Evolutionary conservation across 108 stramenopile species (phyloP).

Genomic region (Nitzschia putrida): DNA sequence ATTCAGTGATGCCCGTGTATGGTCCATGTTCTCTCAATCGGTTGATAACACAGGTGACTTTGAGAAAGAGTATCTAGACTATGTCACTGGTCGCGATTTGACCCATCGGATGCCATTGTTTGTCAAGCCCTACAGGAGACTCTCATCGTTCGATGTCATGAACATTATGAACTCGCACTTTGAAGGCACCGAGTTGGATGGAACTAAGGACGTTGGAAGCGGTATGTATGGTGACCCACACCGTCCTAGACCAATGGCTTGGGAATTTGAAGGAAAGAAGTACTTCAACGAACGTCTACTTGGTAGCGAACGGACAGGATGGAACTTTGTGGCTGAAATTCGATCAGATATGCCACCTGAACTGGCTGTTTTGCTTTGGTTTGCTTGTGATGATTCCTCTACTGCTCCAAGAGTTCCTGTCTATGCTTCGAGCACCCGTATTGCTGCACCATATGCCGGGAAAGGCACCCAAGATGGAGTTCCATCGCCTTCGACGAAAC

Average conservation of each 20-base stretch:
- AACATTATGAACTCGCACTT: slow-evolving; percentile 65
- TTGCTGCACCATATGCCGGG: slow-evolving; percentile 53
- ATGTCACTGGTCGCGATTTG: slow-evolving; percentile 58
- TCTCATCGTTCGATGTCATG: slow-evolving; percentile 51
- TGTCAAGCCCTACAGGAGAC: slow-evolving; percentile 48
- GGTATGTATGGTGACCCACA: slow-evolving; percentile 48
- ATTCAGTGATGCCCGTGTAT: slow-evolving; percentile 68
- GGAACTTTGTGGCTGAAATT: slow-evolving; percentile 68
- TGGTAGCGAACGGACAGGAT: slow-evolving; percentile 63
- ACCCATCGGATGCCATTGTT: slow-evolving; percentile 70
- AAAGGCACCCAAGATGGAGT: slow-evolving; percentile 63
- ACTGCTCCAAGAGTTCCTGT: slow-evolving; percentile 62
- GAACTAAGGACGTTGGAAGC: too few relatives aligned
- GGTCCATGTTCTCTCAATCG: slow-evolving; percentile 55
- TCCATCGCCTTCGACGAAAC: slow-evolving; percentile 37
- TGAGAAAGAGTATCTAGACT: slow-evolving; percentile 47
- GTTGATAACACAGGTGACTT: slow-evolving; percentile 37
- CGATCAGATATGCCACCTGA: slow-evolving; percentile 53
- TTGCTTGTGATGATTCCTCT: slow-evolving; percentile 51
- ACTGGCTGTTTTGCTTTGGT: slow-evolving; percentile 58
- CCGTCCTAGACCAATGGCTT: slow-evolving; percentile 55
- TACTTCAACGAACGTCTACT: slow-evolving; percentile 74
- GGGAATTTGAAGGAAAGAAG: slow-evolving; percentile 37
- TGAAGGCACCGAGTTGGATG: slow-evolving; percentile 60
- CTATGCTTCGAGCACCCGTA: too few relatives aligned